These are phyloP conservation scores for Pichia sp. DNA, from an alignment of 1,139 yeast genomes.

Conservation along the genomic window DNA sequence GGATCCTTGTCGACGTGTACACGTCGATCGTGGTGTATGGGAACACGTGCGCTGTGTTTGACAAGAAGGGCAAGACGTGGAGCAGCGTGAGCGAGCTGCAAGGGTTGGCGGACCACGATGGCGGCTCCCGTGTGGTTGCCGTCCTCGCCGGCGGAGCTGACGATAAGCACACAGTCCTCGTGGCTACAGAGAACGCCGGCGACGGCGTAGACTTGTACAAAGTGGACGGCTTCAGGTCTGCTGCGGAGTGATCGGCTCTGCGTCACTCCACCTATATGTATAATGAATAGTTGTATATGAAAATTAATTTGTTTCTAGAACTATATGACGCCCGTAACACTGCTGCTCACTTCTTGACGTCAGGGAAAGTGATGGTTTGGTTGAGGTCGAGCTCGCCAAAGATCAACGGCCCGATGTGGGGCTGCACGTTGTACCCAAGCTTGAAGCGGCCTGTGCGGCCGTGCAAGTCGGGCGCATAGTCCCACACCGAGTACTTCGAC, in stretches of 20 bases:
- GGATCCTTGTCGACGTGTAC: slow-evolving; percentile 7
- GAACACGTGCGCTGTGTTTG: slow-evolving; percentile 2
- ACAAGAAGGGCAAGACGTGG: slow-evolving; percentile 10
- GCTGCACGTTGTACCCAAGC: slow-evolving; percentile 91
- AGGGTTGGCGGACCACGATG: neutral
- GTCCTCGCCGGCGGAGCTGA: neutral
- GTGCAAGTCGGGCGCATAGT: slow-evolving; percentile 62
- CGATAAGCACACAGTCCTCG: neutral
- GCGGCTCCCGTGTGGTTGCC: neutral
- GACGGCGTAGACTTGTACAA: slow-evolving; percentile 3
- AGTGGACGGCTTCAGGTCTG: neutral
- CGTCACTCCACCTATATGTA: neutral
- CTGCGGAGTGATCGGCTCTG: neutral
- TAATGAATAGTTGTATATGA: no score
- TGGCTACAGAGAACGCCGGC: neutral
- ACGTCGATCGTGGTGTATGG: slow-evolving; percentile 3
- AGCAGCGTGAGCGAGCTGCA: neutral
- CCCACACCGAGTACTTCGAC: slow-evolving; percentile 87
- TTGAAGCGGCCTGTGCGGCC: slow-evolving; percentile 65
- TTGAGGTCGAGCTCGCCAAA: slow-evolving; percentile 57
- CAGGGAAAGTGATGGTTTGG: slow-evolving; percentile 32
- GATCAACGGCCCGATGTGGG: slow-evolving; percentile 75
- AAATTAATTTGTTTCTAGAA: no score
- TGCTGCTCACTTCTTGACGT: neutral
- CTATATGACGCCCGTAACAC: no score